These are phyloP conservation scores for Citrullus amarus DNA, from an alignment of 306 rosid genomes.

Conservation along the genomic window DNA sequence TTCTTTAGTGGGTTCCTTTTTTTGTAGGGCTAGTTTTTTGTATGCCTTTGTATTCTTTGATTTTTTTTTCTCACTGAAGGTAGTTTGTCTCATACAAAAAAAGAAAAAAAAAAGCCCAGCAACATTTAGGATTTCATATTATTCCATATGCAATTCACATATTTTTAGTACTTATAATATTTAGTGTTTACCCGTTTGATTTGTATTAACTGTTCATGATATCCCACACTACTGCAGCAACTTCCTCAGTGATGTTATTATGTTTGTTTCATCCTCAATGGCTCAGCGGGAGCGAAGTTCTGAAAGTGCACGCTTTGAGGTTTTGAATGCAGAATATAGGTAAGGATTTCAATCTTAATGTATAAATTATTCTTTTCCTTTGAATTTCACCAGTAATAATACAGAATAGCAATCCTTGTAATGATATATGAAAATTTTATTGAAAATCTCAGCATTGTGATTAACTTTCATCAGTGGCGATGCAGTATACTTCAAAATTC, in stretches of 20 bases:
- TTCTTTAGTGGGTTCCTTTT: too few species aligned
- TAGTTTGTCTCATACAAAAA: too few species aligned
- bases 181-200: background rate
- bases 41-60: too few species aligned
- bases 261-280: constrained; percentile 78
- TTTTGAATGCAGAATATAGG: constrained; percentile 70
- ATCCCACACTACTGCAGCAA: constrained; percentile 41
- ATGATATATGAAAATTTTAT: background rate
- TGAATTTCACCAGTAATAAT: background rate
- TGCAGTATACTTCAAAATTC: constrained; percentile 5
- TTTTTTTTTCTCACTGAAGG: too few species aligned
- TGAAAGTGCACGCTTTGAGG: constrained; percentile 80
- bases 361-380: constrained; percentile 2
- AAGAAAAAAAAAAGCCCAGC: background rate
- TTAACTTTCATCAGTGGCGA: background rate
- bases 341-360: constrained; percentile 12
- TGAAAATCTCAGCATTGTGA: background rate
- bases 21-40: too few species aligned
- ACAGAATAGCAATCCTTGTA: background rate
- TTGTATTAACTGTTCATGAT: background rate
- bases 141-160: background rate
- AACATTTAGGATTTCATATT: background rate
- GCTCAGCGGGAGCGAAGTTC: constrained; percentile 74
- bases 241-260: constrained; percentile 75
- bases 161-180: background rate